phyloP scores from a whole-genome alignment of 129 eudicot species.

The Helianthus tuberosus region DNA sequence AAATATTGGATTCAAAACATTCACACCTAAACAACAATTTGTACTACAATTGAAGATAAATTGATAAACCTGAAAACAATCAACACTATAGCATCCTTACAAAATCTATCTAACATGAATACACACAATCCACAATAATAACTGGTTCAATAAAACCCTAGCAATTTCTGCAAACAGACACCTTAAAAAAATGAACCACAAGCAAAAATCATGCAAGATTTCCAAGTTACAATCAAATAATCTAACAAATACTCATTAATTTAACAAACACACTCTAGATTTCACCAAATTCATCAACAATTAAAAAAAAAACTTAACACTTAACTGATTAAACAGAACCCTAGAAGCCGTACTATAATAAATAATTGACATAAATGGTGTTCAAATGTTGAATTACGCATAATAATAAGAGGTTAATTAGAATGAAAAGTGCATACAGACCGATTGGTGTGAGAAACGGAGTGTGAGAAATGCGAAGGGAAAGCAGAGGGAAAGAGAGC shows the following conservation, averaged over 20 bases:
- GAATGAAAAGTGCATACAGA: conserved; percentile 10
- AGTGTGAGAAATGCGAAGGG: conserved; percentile 21
- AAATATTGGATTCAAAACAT: background rate
- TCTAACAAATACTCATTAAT: background rate
- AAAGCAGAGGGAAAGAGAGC: conserved; percentile 36
- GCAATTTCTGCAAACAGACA: background rate
- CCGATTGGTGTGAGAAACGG: conserved; percentile 44
- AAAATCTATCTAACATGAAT: background rate
- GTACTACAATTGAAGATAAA: background rate
- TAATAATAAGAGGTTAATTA: background rate
- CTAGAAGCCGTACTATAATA: conserved; percentile 15
- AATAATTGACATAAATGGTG: conserved; percentile 2
- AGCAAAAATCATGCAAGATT: background rate
- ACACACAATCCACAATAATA: conserved; percentile 8
- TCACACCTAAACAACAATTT: background rate
- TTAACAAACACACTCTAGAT: background rate
- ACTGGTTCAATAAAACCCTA: background rate
- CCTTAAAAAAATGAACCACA: background rate
- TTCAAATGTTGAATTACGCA: background rate
- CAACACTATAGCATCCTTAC: no score
- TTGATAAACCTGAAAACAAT: background rate
- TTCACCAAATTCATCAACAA: background rate
- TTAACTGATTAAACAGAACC: conserved; percentile 5
- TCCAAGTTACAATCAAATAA: background rate
- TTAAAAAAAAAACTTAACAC: background rate